Percentiles rank a stretch among this genome's conserved stretches.
Conservation (phyloP, 2,329 filamentous ascomycete genomes). For the Fusarium praegraminearum region DNA sequence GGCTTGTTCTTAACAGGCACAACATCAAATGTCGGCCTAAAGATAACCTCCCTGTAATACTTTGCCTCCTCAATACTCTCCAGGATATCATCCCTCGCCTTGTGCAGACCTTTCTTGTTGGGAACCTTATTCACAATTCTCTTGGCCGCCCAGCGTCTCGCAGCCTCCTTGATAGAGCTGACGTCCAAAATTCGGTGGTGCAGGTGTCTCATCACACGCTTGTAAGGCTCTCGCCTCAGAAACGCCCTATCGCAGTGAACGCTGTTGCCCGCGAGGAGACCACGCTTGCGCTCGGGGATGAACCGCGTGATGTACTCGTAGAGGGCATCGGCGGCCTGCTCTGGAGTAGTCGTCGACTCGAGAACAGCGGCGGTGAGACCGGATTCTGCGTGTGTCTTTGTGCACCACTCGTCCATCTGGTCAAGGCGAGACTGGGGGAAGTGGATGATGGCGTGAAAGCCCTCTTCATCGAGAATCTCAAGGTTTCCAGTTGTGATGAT, state of each 20-base stretch:
- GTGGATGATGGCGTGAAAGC: constrained; percentile 85
- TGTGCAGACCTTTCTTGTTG: constrained; percentile 79
- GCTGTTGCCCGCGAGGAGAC: constrained; percentile 88
- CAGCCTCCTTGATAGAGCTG: constrained; percentile 91
- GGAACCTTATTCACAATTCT: constrained; percentile 69
- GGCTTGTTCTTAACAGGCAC: constrained; percentile 42
- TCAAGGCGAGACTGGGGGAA: constrained; percentile 77
- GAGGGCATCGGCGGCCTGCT: constrained; percentile 77
- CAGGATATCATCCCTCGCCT: constrained; percentile 88
- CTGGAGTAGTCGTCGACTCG: constrained; percentile 76
- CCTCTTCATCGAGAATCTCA: constrained; percentile 77
- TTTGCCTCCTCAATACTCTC: constrained; percentile 94
- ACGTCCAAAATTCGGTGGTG: constrained; percentile 95
- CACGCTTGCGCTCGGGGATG: constrained; percentile 74
- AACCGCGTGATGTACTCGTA: constrained; percentile 81
- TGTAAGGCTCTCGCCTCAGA: constrained; percentile 79
- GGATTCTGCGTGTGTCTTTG: constrained; percentile 79
- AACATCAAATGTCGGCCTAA: constrained; percentile 57
- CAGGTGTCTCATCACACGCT: constrained; percentile 77
- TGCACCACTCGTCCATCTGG: constrained; percentile 91
- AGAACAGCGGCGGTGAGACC: constrained; percentile 84
- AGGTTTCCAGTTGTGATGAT: constrained; percentile 88
- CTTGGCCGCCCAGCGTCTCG: constrained; percentile 76
- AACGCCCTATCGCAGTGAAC: constrained; percentile 92
- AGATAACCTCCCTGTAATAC: constrained; percentile 82